These are phyloP conservation scores for Plantago lanceolata DNA, from an alignment of 305 asterid species.

Conservation along the genomic window DNA sequence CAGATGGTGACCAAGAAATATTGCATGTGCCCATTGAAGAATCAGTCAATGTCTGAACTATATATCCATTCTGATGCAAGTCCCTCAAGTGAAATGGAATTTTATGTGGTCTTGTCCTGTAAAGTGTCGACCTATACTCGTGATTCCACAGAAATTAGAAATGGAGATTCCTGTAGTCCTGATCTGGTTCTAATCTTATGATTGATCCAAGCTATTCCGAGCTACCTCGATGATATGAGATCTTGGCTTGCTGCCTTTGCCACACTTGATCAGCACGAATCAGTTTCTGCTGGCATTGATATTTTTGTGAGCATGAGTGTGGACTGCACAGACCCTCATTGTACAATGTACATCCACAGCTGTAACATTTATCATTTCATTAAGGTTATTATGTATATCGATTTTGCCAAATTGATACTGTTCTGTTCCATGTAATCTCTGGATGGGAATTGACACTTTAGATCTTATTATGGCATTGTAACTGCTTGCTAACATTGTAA, in stretches of 20 bases:
- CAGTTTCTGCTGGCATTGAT: background rate
- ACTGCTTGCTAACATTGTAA: background rate
- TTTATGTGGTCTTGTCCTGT: too few species aligned
- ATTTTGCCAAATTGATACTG: background rate
- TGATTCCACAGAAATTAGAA: background rate
- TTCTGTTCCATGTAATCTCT: too few species aligned
- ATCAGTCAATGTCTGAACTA: constrained; percentile 25
- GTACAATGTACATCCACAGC: background rate
- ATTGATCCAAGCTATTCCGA: background rate
- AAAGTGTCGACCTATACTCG: background rate
- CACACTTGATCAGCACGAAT: background rate
- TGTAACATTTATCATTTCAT: too few species aligned
- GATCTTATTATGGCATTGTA: background rate
- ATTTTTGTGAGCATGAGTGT: background rate
- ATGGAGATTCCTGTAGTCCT: background rate
- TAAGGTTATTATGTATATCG: background rate
- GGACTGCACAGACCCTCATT: background rate
- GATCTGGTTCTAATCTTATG: background rate
- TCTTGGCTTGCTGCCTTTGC: background rate
- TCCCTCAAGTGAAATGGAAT: background rate
- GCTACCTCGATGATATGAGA: background rate
- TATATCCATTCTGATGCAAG: background rate
- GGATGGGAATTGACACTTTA: too few species aligned
- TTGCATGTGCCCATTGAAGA: constrained; percentile 29
- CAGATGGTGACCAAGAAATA: constrained; percentile 30